Evolutionary conservation across 2,329 filamentous ascomycete species (phyloP).

Genomic region (Stemphylium lycopersici): DNA sequence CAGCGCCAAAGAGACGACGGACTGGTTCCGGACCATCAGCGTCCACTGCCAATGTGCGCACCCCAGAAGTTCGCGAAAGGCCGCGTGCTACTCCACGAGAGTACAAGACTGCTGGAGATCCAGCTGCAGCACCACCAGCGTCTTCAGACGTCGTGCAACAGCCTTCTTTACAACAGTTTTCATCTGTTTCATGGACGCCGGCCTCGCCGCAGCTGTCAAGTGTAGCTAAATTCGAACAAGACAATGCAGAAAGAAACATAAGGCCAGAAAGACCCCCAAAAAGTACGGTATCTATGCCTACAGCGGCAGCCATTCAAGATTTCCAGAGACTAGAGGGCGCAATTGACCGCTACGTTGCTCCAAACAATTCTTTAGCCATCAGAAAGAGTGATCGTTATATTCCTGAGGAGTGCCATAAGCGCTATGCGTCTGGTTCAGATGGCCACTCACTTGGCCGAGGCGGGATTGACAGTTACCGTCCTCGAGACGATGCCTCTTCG

Average conservation of each 20-base stretch:
- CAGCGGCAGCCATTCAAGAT: no score
- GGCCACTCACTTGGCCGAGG: no score
- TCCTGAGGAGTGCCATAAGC: no score
- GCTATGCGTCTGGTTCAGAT: no score
- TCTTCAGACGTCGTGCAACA: not conserved
- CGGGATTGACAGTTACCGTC: no score
- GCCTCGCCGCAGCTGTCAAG: not conserved
- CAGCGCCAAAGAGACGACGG: conserved; percentile 25
- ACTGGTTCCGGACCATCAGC: conserved; percentile 3
- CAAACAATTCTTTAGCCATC: no score
- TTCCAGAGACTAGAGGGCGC: no score
- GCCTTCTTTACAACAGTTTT: not conserved
- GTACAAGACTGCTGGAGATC: not conserved
- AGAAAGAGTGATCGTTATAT: no score
- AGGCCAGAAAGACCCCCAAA: not conserved
- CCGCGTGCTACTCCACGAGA: not conserved
- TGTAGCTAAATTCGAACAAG: not conserved
- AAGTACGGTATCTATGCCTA: not conserved
- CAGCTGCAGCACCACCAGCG: not conserved
- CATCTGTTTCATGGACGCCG: not conserved
- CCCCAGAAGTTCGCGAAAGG: not conserved
- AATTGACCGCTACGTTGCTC: no score
- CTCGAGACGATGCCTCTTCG: no score
- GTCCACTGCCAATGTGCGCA: no score
- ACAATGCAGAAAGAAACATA: not conserved